Base-by-base conservation (phyloP, 31 red algal genomes). In the Asparagopsis taxiformis region DNA sequence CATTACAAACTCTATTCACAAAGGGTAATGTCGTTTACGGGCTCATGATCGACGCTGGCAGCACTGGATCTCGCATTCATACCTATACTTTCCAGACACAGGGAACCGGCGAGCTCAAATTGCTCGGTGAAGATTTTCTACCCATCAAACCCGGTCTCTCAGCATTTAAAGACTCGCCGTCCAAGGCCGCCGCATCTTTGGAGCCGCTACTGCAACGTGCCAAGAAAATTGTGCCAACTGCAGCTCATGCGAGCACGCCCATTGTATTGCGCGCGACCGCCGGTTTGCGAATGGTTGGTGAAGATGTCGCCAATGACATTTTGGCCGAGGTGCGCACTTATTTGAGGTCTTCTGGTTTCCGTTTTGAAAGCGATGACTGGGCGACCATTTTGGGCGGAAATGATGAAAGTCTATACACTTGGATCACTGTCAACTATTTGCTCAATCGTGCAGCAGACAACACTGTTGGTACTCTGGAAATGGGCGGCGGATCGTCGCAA, bases 401-500 rank as follows among this genome's bases (percentile, higher is more conserved):
- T 72, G 93, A 96, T 20, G 93, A 96, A 62, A 80, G 69, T n/a
- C 52, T 96, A 20, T 96, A 96, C 62, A 82, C 82, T 35, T 96
- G 93, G 93, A 90, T 96, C 53, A 96, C 93, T 0, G 93, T 96
- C 60, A 96, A 96, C 72, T 85, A 84, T 22, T 60, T 96, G 43
- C 53, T 96, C 13, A 82, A 76, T 16, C 58, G 86, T 17, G 55
- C 35, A 49, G 59, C 87, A 30, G 62, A 49, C 3, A 53, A 96
- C 28, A 90, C 86, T 11, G 84, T 91, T 2, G 93, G 93, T 10
- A 91, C 88, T 37, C 70, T 96, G 20, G 93, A 96, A 48, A 81
- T 96, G 75, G 93, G 93, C 23, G 93, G 93, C 32, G 93, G 93
- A 15, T 91, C 87, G 2, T 38, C 88, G 23, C 93, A 96, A 64